Evolutionary conservation across 805 yeast genomes (phyloP).

Genomic region (Wickerhamia fluorescens): DNA sequence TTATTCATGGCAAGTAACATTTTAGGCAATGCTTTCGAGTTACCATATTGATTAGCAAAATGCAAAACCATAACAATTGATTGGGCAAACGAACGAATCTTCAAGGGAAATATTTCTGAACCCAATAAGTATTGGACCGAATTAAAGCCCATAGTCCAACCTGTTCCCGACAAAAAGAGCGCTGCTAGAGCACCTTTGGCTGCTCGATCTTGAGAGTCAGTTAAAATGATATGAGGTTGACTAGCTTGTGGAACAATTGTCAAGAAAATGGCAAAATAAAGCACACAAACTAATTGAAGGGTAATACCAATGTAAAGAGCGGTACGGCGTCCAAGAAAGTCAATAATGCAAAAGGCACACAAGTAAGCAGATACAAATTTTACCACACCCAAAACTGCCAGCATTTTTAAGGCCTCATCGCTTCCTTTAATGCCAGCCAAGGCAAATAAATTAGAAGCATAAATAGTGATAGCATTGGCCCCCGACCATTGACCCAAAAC

Average conservation of each 20-base stretch:
- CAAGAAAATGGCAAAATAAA: slow-evolving; percentile 17
- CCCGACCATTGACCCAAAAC: slow-evolving; percentile 21
- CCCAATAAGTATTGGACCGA: slow-evolving; percentile 18
- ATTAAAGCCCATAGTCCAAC: slow-evolving; percentile 21
- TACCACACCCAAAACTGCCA: slow-evolving; percentile 18
- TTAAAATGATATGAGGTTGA: slow-evolving; percentile 5
- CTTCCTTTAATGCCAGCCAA: slow-evolving; percentile 15
- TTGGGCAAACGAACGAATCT: slow-evolving; percentile 18
- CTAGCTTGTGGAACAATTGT: slow-evolving; percentile 16
- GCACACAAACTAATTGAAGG: slow-evolving; percentile 11
- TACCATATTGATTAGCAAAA: slow-evolving; percentile 21
- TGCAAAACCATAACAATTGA: slow-evolving; percentile 19
- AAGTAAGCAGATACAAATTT: slow-evolving; percentile 16
- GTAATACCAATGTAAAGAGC: slow-evolving; percentile 16
- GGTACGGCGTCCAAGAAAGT: slow-evolving; percentile 16
- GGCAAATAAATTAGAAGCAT: slow-evolving; percentile 16
- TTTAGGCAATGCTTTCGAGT: slow-evolving; percentile 19
- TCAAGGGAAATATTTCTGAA: slow-evolving; percentile 19
- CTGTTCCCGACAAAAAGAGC: slow-evolving; percentile 16
- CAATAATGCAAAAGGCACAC: slow-evolving; percentile 18
- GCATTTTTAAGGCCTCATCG: slow-evolving; percentile 14
- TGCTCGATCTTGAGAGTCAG: slow-evolving; percentile 10
- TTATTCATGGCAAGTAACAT: slow-evolving; percentile 17
- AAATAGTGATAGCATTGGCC: slow-evolving; percentile 19
- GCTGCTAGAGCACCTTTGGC: slow-evolving; percentile 18